These are phyloP conservation scores for Pichia cephalocereana DNA, from an alignment of 805 yeast species.

Conservation along the genomic window DNA sequence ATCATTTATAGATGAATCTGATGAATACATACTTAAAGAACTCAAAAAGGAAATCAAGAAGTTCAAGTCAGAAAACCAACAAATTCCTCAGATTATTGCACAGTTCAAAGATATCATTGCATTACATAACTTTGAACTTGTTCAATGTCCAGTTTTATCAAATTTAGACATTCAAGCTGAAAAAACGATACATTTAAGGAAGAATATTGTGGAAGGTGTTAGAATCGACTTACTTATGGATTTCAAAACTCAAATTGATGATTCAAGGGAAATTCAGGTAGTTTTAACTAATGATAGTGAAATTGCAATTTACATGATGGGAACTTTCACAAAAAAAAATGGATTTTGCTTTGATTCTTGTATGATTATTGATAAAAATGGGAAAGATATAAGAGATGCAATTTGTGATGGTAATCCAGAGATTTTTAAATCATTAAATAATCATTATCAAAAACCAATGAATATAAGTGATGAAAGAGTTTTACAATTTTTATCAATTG, in stretches of 20 bases:
- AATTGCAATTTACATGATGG: slow-evolving; percentile 4
- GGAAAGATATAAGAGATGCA: neutral
- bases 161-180: neutral
- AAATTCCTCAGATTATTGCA: neutral
- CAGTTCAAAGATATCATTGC: slow-evolving; percentile 1
- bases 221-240: slow-evolving; percentile 7
- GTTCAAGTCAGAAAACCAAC: neutral
- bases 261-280: slow-evolving; percentile 7
- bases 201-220: neutral
- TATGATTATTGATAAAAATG: neutral
- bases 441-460: slow-evolving; percentile 4
- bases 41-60: neutral
- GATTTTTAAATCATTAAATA: slow-evolving; percentile 1
- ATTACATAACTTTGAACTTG: slow-evolving; percentile 5
- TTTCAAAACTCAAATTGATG: slow-evolving; percentile 1
- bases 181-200: slow-evolving; percentile 7
- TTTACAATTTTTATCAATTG: neutral
- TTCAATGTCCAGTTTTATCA: slow-evolving; percentile 4
- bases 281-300: neutral
- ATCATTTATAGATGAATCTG: slow-evolving; percentile 1
- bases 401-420: neutral
- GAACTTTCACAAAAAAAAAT: neutral
- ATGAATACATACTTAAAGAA: slow-evolving; percentile 1
- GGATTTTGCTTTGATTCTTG: slow-evolving; percentile 5
- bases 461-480: neutral